Base-by-base conservation (phyloP, 1,284 basidiomycete genomes). In the Thecaphora thlaspeos region DNA sequence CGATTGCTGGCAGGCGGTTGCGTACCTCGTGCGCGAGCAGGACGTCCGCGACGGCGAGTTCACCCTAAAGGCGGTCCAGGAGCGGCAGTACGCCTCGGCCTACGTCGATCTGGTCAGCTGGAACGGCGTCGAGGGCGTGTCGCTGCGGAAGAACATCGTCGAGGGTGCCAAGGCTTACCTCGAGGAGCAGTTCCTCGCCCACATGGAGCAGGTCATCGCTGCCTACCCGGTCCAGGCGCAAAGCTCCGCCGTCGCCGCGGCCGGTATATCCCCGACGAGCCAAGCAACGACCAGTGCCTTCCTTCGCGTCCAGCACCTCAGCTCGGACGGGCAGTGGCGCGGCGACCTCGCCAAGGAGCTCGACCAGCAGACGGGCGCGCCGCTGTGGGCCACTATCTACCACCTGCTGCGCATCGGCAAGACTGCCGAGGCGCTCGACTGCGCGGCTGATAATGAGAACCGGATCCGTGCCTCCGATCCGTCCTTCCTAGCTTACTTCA, bases 331-430 rank as follows among this genome's bases (percentile, higher is more conserved):
- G 14, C 48, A 61, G 21, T 77, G 75, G 75, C 38, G 61, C 12
- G 48, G 60, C 26, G 73, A 70, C 14, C 55, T 77, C 24, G 64
- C 61, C 42, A 64, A 58, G 23, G 73, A 74, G 48, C 52, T 73
- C 30, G 68, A 71, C 34, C 40, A 47, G 1, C 48, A 53, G 43
- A 65, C 55, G 42, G 55, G 68, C 38, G 60, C 57, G 68, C 91
- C 92, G 7, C 73, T 97, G 15, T 99, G 92, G 92, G 93, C 93
- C 14, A 86, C 89, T 55, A 79, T 95, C 38, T 98, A 90, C 80
- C 91, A 89, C 79, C 84, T 98, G 10, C 82, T 98, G 9, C 86
- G 94, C 24, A 88, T 88, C 2, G 95, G 94, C 1, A 86, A 93
- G 75, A 77, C 82, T 12, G 80, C 84, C 39, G 91, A 95, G 59